Evolutionary conservation across 140 eudicot genomes (phyloP).

Genomic region (Stevia rebaudiana): DNA sequence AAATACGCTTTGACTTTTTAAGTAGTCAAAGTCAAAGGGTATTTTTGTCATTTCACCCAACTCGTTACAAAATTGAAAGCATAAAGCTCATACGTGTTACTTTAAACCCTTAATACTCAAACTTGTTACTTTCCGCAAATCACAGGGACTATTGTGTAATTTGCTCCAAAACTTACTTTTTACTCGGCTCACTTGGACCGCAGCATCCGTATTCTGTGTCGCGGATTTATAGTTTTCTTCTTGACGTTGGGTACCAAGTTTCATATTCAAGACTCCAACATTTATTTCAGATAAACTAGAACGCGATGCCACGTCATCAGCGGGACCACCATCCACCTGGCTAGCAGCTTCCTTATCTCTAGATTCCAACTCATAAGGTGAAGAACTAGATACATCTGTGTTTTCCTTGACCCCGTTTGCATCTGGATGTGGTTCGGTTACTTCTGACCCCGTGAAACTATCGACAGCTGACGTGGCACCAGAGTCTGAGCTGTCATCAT

Average conservation of each 20-base stretch:
- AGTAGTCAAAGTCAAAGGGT: too few species aligned
- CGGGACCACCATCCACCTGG: conserved; percentile 23
- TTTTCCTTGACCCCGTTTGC: conserved; percentile 31
- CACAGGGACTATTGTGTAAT: too few species aligned
- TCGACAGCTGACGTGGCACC: conserved; percentile 47
- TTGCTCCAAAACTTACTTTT: conserved; percentile 35
- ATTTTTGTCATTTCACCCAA: too few species aligned
- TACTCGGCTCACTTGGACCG: conserved; percentile 49
- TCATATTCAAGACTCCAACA: conserved; percentile 34
- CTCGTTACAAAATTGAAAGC: too few species aligned
- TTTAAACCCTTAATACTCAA: too few species aligned
- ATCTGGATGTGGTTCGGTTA: conserved; percentile 32
- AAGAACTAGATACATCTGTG: conserved; percentile 25
- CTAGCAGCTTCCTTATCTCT: conserved; percentile 41
- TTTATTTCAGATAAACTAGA: conserved; percentile 26
- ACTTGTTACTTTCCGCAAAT: too few species aligned
- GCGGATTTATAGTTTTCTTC: conserved; percentile 42
- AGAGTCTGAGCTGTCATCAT: conserved; percentile 57
- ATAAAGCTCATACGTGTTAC: too few species aligned
- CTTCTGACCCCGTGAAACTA: conserved; percentile 43
- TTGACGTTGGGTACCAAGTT: conserved; percentile 26
- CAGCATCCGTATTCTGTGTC: conserved; percentile 36
- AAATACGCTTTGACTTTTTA: too few species aligned
- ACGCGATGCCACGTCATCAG: conserved; percentile 19
- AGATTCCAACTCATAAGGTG: conserved; percentile 29